These are phyloP conservation scores for Telopea speciosissima DNA, from an alignment of 177 flowering plant species.

Conservation along the genomic window DNA sequence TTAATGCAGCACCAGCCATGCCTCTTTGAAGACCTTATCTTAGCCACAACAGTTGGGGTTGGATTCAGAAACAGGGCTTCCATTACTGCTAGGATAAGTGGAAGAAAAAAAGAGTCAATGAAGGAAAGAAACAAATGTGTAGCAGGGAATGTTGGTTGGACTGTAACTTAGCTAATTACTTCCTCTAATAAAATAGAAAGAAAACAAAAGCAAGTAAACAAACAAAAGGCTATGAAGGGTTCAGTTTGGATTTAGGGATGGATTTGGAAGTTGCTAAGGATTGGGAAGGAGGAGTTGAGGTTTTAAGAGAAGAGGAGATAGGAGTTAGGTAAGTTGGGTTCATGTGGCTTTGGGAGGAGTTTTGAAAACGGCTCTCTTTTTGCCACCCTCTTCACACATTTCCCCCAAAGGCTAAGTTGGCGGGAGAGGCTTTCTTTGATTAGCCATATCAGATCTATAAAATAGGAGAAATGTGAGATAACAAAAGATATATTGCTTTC, in stretches of 20 bases:
- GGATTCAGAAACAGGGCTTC: constrained; percentile 39
- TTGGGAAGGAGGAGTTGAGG: constrained; percentile 7
- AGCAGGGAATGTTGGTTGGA: constrained; percentile 32
- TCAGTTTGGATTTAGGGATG: constrained; percentile 2
- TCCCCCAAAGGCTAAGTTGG: constrained; percentile 33
- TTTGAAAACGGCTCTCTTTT: constrained; percentile 52
- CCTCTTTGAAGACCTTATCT: background rate
- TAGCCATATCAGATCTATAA: too few relatives aligned
- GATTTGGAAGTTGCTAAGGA: background rate
- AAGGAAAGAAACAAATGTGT: constrained; percentile 9
- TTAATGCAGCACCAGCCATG: background rate
- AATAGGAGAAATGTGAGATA: background rate
- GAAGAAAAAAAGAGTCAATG: background rate
- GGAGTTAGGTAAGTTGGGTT: constrained; percentile 39
- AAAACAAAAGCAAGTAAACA: constrained; percentile 40
- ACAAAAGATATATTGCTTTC: background rate
- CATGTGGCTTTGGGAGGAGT: background rate
- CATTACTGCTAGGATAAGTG: constrained; percentile 25
- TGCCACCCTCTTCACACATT: constrained; percentile 41
- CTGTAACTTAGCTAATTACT: constrained; percentile 33
- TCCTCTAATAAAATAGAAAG: constrained; percentile 16
- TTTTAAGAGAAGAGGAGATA: constrained; percentile 41
- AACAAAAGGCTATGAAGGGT: constrained; percentile 16
- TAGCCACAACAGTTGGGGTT: constrained; percentile 11
- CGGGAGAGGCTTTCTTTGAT: constrained; percentile 14